Evolutionary conservation across 257 asterid species (phyloP), one percentile per base, ranked within the genome.

Genomic region (Capsicum pubescens): DNA sequence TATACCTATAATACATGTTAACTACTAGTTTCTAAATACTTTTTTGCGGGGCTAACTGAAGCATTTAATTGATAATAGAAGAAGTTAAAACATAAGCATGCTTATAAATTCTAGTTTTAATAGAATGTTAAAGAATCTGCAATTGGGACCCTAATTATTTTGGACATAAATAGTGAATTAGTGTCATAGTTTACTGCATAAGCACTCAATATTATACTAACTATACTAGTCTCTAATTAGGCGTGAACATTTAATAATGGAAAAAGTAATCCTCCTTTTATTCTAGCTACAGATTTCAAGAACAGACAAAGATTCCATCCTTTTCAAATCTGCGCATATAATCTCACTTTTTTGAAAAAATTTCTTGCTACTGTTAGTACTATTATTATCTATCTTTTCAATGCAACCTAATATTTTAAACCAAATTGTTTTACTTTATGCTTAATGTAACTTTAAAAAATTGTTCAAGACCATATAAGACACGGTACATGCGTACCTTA

Each of bases 401-500:
- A 76, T 14, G 63, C 48, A 52, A 52, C 42, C 7, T 6, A 50
- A 50, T 74, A 74, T 50, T 50, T 21, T 80, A 42, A 59, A n/a
- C n/a, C 9, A 81, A 42, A 13, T 44, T 59, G 3, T 8, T 10
- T 42, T 11, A 60, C 21, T 44, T 6, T 44, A 7, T 44, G 48
- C 5, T 39, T 39, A 3, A 39, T 4, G 42, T 39, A 39, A 39
- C 5, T 39, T 39, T 39, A 39, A 39, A 26, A 2, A 4, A 39
- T 39, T 39, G 42, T 39, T 39, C 42, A 39, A 39, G 42, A 39
- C 0, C 42, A 39, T 39, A 39, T 39, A 39, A 39, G 42, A 39
- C 42, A 4, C 5, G 42, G 2, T 39, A 39, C 8, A 19, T 52
- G 0, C 11, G 2, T 74, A 95, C 98, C 84, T 91, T 95, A 87